phyloP scores from a whole-genome alignment of 345 rosid species.

The Citrus inodora region DNA sequence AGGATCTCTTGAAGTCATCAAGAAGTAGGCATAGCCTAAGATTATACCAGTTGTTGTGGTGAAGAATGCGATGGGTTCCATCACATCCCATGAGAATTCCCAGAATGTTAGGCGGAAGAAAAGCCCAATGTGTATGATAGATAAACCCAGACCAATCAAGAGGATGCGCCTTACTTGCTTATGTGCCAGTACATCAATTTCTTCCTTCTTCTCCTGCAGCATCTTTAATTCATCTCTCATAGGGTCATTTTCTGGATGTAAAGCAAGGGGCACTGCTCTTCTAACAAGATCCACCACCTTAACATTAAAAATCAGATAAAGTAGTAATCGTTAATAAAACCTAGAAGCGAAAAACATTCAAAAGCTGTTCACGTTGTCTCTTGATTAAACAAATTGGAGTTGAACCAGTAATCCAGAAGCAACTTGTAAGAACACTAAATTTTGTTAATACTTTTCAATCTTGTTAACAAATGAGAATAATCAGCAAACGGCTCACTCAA shows the following conservation, averaged over 20 bases:
- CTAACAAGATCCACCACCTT: constrained; percentile 89
- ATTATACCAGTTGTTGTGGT: constrained; percentile 66
- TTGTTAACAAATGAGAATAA: background rate
- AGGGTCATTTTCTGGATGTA: constrained; percentile 64
- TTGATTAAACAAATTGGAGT: background rate
- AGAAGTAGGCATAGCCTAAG: constrained; percentile 84
- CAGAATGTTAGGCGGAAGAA: constrained; percentile 92
- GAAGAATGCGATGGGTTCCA: constrained; percentile 94
- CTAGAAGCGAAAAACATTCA: background rate
- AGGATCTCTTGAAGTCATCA: constrained; percentile 87
- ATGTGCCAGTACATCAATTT: constrained; percentile 85
- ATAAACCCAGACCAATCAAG: constrained; percentile 65
- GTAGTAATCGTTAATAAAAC: background rate
- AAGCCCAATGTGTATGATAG: constrained; percentile 57
- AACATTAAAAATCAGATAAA: background rate
- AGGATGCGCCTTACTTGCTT: constrained; percentile 79
- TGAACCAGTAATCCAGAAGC: background rate
- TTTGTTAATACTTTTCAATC: background rate
- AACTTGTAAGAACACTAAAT: background rate
- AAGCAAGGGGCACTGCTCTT: constrained; percentile 74
- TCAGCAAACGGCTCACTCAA: background rate
- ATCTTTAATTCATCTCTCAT: constrained; percentile 58
- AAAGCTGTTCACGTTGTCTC: background rate
- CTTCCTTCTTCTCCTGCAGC: constrained; percentile 69
- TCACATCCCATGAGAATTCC: constrained; percentile 99